Evolutionary conservation across 1,284 basidiomycete species (phyloP).

Genomic region (Ceratobasidium sp.): DNA sequence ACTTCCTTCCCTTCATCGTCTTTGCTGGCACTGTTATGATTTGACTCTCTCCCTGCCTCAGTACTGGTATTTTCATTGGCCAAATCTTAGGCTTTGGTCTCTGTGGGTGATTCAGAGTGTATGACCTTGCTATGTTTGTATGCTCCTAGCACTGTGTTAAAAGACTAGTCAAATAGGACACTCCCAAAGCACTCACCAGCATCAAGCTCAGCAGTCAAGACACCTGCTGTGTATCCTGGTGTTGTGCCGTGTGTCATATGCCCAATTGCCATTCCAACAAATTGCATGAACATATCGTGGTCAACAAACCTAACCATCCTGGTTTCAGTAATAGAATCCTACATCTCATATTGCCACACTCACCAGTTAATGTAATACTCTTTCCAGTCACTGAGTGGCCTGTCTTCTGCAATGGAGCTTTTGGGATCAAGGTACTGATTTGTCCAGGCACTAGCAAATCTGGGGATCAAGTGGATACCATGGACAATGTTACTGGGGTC

Average conservation of each 20-base stretch:
- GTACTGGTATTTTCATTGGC: too few species aligned
- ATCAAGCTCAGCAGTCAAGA: not conserved
- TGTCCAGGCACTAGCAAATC: constrained; percentile 43
- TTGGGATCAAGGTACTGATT: not conserved
- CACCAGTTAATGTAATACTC: constrained; percentile 38
- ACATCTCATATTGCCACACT: too few species aligned
- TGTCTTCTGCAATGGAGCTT: constrained; percentile 10
- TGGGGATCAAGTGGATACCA: constrained; percentile 50
- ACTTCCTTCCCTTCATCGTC: too few species aligned
- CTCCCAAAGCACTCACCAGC: not conserved
- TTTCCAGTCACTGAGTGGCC: constrained; percentile 29
- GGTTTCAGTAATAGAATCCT: too few species aligned
- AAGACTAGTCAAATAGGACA: not conserved
- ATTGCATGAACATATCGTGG: constrained; percentile 46
- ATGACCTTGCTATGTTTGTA: not conserved
- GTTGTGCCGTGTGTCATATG: constrained; percentile 30
- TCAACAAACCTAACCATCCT: constrained; percentile 47
- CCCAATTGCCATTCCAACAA: constrained; percentile 44
- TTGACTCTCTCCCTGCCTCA: too few species aligned
- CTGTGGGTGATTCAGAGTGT: too few species aligned
- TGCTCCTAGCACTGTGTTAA: not conserved
- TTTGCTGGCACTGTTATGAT: too few species aligned
- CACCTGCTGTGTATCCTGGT: not conserved
- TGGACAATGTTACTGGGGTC: constrained; percentile 51
- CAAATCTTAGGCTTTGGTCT: too few species aligned